Percentiles rank a stretch among this genome's conserved stretches.
Evolutionary conservation across 2,329 filamentous ascomycete genomes (phyloP).

Genomic region (Arthrobotrys conoides): DNA sequence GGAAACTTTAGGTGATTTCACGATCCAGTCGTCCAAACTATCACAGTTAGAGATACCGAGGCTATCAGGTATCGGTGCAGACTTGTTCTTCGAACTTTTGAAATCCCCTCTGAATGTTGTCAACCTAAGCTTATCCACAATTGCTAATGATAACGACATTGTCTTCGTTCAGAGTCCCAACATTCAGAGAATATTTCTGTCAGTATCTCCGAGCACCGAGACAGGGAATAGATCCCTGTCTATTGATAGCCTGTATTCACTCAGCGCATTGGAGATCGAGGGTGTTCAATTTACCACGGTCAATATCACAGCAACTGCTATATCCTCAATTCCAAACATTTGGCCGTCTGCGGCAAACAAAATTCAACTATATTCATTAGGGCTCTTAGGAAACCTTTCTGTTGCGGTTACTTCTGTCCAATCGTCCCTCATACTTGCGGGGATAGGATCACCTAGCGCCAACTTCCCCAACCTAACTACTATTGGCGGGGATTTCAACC

Average conservation of each 20-base stretch:
- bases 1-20: slow-evolving; percentile 34
- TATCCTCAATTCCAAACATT: slow-evolving; percentile 30
- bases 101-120: slow-evolving; percentile 14
- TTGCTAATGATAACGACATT: slow-evolving; percentile 18
- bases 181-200: slow-evolving; percentile 34
- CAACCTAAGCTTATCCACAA: background rate
- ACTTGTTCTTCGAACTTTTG: slow-evolving; percentile 24
- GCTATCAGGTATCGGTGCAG: slow-evolving; percentile 31
- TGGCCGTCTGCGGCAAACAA: slow-evolving; percentile 6
- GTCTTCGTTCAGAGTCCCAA: slow-evolving; percentile 17
- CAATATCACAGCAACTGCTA: slow-evolving; percentile 15
- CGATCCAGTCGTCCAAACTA: slow-evolving; percentile 22
- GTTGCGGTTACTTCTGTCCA: background rate
- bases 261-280: slow-evolving; percentile 3
- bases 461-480: slow-evolving; percentile 6
- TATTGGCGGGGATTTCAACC: slow-evolving; percentile 20
- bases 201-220: background rate
- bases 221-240: slow-evolving; percentile 27
- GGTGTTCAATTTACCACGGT: slow-evolving; percentile 27
- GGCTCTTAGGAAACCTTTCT: slow-evolving; percentile 17
- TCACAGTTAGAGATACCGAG: background rate
- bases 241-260: slow-evolving; percentile 14
- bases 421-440: slow-evolving; percentile 15
- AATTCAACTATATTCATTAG: slow-evolving; percentile 16
- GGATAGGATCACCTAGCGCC: slow-evolving; percentile 20